These are phyloP conservation scores for Kwoniella sp. DNA, from an alignment of 768 basidiomycete genomes.

Conservation along the genomic window DNA sequence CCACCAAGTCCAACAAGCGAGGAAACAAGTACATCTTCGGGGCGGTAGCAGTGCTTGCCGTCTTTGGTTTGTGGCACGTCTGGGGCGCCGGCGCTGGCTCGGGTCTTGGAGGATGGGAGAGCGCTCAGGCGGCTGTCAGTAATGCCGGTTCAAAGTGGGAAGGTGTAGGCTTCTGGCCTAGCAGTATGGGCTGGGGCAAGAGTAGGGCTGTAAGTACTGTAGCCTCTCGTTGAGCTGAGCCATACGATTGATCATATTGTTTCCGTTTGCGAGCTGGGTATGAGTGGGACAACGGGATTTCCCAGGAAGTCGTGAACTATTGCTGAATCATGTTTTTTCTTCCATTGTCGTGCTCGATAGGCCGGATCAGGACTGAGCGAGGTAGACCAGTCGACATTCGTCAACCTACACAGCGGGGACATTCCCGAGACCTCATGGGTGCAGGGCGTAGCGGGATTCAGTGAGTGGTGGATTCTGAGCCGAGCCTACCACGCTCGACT, in stretches of 20 bases:
- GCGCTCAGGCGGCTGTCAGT: background rate
- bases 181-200: background rate
- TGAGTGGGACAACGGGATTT: too few relatives aligned
- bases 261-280: too few relatives aligned
- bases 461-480: conserved; percentile 21
- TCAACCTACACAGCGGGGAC: conserved; percentile 7
- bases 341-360: background rate
- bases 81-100: background rate
- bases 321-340: too few relatives aligned
- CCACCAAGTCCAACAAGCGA: conserved; percentile 4
- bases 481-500: too few relatives aligned
- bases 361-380: conserved; percentile 2
- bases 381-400: conserved; percentile 13
- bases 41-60: background rate
- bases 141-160: background rate
- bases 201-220: background rate
- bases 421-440: conserved; percentile 33
- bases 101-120: background rate
- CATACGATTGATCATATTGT: too few relatives aligned
- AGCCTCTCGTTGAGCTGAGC: too few relatives aligned
- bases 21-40: conserved; percentile 26
- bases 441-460: conserved; percentile 38
- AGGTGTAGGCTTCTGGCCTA: conserved; percentile 8
- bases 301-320: too few relatives aligned
- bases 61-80: conserved; percentile 17